Evolutionary conservation across 768 basidiomycete genomes (phyloP).

Genomic region (Pulveroboletus sp.): DNA sequence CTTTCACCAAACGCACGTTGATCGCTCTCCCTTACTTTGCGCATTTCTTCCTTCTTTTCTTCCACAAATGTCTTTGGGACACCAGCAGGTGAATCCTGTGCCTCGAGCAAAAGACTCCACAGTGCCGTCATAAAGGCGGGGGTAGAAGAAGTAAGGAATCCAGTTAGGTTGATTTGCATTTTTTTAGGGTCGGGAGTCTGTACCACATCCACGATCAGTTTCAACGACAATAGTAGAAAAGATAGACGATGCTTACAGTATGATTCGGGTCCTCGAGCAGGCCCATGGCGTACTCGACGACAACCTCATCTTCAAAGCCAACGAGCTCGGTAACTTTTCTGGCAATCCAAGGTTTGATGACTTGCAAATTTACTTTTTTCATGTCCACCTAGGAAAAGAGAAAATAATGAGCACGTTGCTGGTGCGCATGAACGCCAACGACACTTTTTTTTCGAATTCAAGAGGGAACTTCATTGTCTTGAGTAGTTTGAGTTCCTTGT

Average conservation of each 20-base stretch:
- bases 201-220: not conserved
- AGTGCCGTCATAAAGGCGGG: constrained; percentile 81
- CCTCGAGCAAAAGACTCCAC: constrained; percentile 91
- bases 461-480: constrained; percentile 88
- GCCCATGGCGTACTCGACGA: constrained; percentile 95
- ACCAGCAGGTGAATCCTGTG: constrained; percentile 82
- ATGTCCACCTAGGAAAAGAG: constrained; percentile 67
- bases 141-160: constrained; percentile 87
- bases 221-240: no score
- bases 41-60: constrained; percentile 88
- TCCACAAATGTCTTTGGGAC: constrained; percentile 89
- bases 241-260: constrained; percentile 49
- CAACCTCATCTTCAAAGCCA: constrained; percentile 94
- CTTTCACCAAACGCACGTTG: constrained; percentile 63
- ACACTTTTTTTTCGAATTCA: constrained; percentile 83
- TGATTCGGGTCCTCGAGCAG: constrained; percentile 81
- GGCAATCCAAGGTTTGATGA: constrained; percentile 93
- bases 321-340: constrained; percentile 88
- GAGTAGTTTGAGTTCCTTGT: constrained; percentile 89
- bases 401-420: not conserved
- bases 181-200: constrained; percentile 89
- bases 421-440: not conserved
- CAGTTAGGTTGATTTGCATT: constrained; percentile 93
- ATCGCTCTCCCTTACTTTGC: constrained; percentile 61
- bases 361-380: constrained; percentile 88